These are phyloP conservation scores for Vanrija pseudolonga DNA, from an alignment of 1,284 basidiomycete species.

Conservation along the genomic window DNA sequence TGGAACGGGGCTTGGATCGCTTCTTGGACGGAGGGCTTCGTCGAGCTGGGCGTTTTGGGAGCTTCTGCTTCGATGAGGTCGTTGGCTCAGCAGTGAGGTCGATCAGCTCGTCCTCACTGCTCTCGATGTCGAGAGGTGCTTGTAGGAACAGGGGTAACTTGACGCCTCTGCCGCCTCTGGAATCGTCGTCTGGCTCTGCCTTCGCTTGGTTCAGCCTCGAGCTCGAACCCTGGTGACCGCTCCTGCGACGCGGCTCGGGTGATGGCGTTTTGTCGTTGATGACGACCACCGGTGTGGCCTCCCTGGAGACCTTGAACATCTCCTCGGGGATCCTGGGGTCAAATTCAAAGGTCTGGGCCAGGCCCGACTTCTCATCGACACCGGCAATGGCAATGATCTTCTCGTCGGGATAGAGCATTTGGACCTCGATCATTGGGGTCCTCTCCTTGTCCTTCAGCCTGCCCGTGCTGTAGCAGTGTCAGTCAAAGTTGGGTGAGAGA, in stretches of 20 bases:
- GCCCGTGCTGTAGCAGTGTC: slow-evolving; percentile 10
- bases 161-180: too few species aligned
- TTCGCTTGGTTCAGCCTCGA: neutral
- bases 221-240: neutral
- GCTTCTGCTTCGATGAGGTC: neutral
- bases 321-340: slow-evolving; percentile 15
- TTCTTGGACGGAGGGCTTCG: too few species aligned
- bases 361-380: slow-evolving; percentile 38
- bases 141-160: slow-evolving; percentile 1
- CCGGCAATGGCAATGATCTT: slow-evolving; percentile 23
- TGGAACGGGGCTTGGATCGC: neutral
- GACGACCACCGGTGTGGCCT: neutral
- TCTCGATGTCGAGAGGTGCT: neutral
- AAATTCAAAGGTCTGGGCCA: slow-evolving; percentile 22
- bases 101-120: slow-evolving; percentile 9
- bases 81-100: slow-evolving; percentile 1
- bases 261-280: neutral
- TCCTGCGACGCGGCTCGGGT: neutral
- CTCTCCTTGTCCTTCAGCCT: slow-evolving; percentile 15
- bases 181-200: too few species aligned
- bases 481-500: neutral
- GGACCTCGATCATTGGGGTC: slow-evolving; percentile 13
- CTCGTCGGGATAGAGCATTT: slow-evolving; percentile 18
- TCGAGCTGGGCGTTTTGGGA: too few species aligned
- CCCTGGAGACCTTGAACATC: slow-evolving; percentile 14